Evolutionary conservation across 2,329 filamentous ascomycete genomes (phyloP), one percentile per base, ranked within the genome.

Genomic region (Pseudonectria foliicola): DNA sequence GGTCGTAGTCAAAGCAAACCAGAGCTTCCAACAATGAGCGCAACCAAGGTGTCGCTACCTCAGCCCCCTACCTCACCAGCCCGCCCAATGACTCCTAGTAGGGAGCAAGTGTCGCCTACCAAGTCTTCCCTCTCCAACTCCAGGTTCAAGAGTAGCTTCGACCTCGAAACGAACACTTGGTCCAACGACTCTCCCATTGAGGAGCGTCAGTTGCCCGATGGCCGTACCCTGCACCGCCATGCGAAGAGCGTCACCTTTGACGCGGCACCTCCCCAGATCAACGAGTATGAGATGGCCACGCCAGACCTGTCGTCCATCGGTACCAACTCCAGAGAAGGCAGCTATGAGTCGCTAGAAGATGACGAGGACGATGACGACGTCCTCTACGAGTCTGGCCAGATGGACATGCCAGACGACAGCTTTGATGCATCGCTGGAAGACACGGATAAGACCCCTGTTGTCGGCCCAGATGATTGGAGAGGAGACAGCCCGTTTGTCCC

Each of bases 181-280:
- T 79, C 81, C 13, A 76, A 78, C 4, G 80, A 85, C 27, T 73
- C 75, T 13, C 70, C 72, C 3, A 66, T 71, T 27, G 68, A 73
- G 25, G 75, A 81, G 27, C 67, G 67, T 28, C 64, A 79, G 33
- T 65, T 82, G 12, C 75, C 78, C 25, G 75, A 75, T 6, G 81
- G 83, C 35, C 78, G 77, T 45, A 73, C 71, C 10, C 70, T 88
- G 27, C 83, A 87, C 56, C 83, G 88, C 35, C 85, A 95, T 62
- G 81, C 87, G 31, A 98, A 98, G 70, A 95, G 89, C 53, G 92
- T 98, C 39, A 98, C 90, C 1, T 98, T 98, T 57, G 88, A 96
- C 62, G 84, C 82, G 25, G 88, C 86, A 2, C 90, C 90, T 14
- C 92, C 92, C 15, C 85, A 94, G 56, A 75, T 98, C 53, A 95